phyloP scores from a whole-genome alignment of 169 alveolate species.

The Plasmodium cynomolgi region DNA sequence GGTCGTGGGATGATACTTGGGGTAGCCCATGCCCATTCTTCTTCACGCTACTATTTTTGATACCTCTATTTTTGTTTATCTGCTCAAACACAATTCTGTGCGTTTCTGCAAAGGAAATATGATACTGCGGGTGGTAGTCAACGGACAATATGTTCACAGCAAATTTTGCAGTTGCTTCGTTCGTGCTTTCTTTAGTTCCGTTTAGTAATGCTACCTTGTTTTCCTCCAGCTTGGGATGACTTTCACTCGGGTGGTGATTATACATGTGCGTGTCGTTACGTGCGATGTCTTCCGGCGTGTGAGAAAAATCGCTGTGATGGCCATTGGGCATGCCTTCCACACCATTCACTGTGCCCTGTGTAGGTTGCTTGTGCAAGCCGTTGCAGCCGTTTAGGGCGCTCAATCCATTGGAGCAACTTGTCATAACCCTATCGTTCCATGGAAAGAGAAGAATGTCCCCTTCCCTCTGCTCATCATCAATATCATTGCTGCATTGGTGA shows the following conservation, averaged over 20 bases:
- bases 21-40: background rate
- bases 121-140: conserved; percentile 60
- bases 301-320: background rate
- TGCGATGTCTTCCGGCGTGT: background rate
- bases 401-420: background rate
- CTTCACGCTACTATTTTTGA: background rate
- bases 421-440: background rate
- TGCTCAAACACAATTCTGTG: conserved; percentile 28
- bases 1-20: background rate
- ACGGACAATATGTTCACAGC: conserved; percentile 31
- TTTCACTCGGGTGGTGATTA: background rate
- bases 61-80: conserved; percentile 3
- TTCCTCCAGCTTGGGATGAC: background rate
- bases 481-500: conserved; percentile 28
- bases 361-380: background rate
- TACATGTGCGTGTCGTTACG: background rate
- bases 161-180: background rate
- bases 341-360: background rate
- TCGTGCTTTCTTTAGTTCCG: background rate
- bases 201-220: background rate
- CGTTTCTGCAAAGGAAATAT: conserved; percentile 60
- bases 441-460: conserved; percentile 60
- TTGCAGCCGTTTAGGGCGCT: background rate
- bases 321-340: background rate
- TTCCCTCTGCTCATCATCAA: conserved; percentile 18